Evolutionary conservation across 371 early-diverging fungal genomes (phyloP).

Genomic region (Actinomucor elegans): DNA sequence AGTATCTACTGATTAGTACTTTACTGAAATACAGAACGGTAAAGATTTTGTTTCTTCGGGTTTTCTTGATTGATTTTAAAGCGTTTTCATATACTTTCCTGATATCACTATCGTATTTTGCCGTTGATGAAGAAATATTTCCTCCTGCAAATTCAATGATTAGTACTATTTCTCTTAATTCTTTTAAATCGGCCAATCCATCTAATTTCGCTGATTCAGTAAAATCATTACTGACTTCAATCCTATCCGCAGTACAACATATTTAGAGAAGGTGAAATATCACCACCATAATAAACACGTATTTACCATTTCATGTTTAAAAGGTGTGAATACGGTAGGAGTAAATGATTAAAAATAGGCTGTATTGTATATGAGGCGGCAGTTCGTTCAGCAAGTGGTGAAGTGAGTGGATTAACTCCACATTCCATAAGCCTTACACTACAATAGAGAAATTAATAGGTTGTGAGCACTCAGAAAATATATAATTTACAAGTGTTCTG

Average conservation of each 20-base stretch:
- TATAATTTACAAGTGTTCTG: slow-evolving; percentile 13
- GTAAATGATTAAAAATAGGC: slow-evolving; percentile 12
- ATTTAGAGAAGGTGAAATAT: slow-evolving; percentile 7
- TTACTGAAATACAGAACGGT: slow-evolving; percentile 15
- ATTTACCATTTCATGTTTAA: slow-evolving; percentile 11
- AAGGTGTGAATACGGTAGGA: slow-evolving; percentile 10
- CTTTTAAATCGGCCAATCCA: slow-evolving; percentile 3
- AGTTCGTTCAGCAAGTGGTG: slow-evolving; percentile 19
- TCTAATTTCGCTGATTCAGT: slow-evolving; percentile 7
- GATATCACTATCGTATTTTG: slow-evolving; percentile 12
- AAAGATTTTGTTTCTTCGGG: slow-evolving; percentile 12
- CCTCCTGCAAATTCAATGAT: slow-evolving; percentile 15
- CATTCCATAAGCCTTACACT: slow-evolving; percentile 11
- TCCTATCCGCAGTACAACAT: slow-evolving; percentile 7
- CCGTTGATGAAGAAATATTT: slow-evolving; percentile 7
- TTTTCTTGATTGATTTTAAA: slow-evolving; percentile 15
- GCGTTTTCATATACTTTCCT: slow-evolving; percentile 11
- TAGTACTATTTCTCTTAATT: slow-evolving; percentile 7
- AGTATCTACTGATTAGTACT: slow-evolving; percentile 7
- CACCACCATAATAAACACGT: slow-evolving; percentile 7
- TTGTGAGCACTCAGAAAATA: slow-evolving; percentile 4
- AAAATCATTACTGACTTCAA: slow-evolving; percentile 13
- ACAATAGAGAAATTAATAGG: slow-evolving; percentile 9
- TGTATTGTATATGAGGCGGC: slow-evolving; percentile 11
- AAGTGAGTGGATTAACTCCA: slow-evolving; percentile 4